Base-by-base conservation (phyloP, 1,284 basidiomycete species). In the Agroathelia rolfsii region DNA sequence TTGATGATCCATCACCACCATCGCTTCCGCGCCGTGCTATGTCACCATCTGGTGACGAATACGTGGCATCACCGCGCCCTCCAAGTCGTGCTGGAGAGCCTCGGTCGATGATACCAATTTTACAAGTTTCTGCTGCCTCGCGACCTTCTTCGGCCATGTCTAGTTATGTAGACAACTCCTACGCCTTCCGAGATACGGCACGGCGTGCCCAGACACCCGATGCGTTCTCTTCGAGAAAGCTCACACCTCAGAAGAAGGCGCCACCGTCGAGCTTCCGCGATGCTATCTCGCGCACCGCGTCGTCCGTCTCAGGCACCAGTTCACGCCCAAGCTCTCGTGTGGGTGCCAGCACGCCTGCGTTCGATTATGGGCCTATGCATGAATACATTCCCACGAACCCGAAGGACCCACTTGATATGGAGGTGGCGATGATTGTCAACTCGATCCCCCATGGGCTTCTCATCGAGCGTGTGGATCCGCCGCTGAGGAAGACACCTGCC, bases 211-310 rank as follows among this genome's bases (percentile, higher is more conserved):
- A 81, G 49, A 84, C 81, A 1, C 81, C 81, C 4, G 81, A 84
- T 43, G 62, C 64, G 9, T 32, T 40, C 6, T 21, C 51, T 13
- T 47, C 48, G 9, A 34, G 41, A 22, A 74, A 64, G 44, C 52
- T 69, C 10, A n/a, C n/a, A n/a, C n/a, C n/a, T n/a, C n/a, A n/a
- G n/a, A n/a, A n/a, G n/a, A n/a, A n/a, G n/a, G n/a, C n/a, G n/a
- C 82, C 82, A 3, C 83, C 82, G 1, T 85, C 83, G 14, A 84
- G 80, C 52, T 86, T 76, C 62, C 66, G 70, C 23, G 79, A 83
- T 39, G 61, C 58, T 5, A 48, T 44, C 14, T 70, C 70, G 24
- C 69, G 73, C 25, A 61, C 67, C 4, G 64, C n/a, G n/a, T n/a
- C n/a, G n/a, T n/a, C n/a, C n/a, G n/a, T n/a, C n/a, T n/a, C n/a